Conservation (phyloP, 2,329 filamentous ascomycete genomes). For the Torrubiellomyces zombiae region DNA sequence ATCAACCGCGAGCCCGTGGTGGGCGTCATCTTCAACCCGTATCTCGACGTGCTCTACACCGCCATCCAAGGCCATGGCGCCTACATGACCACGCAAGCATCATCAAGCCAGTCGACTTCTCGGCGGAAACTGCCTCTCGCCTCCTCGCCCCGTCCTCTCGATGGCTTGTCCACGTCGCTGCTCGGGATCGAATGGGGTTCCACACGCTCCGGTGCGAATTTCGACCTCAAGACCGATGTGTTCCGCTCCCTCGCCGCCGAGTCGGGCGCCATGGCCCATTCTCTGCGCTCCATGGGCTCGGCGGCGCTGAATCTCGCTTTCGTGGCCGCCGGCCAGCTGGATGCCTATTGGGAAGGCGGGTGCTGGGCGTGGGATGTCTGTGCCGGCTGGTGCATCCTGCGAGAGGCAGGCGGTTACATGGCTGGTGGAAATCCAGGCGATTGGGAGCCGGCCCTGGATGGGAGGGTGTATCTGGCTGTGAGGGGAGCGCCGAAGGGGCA, state of each 20-base stretch:
- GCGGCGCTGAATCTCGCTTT: conserved; percentile 62
- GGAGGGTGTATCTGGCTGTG: conserved; percentile 45
- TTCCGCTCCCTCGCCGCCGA: conserved; percentile 43
- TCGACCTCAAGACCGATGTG: conserved; percentile 48
- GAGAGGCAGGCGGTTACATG: conserved; percentile 58
- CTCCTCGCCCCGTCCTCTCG: conserved; percentile 35
- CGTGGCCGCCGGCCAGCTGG: conserved; percentile 54
- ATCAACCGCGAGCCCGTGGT: conserved; percentile 44
- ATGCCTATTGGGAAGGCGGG: conserved; percentile 69
- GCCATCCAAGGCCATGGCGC: conserved; percentile 53
- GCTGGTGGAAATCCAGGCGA: conserved; percentile 56
- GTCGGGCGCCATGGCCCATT: conserved; percentile 64
- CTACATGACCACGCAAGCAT: conserved; percentile 36
- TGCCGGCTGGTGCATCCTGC: conserved; percentile 61
- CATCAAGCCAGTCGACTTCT: conserved; percentile 21
- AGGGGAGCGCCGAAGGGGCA: conserved; percentile 42
- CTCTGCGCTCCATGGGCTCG: conserved; percentile 50
- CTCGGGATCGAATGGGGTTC: conserved; percentile 61
- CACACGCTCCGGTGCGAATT: conserved; percentile 52
- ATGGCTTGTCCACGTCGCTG: conserved; percentile 43
- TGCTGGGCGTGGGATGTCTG: conserved; percentile 80
- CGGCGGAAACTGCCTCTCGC: conserved; percentile 23
- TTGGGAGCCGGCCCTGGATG: conserved; percentile 47
- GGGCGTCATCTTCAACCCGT: conserved; percentile 70
- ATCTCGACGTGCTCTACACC: conserved; percentile 50